Conservation (phyloP, 371 early-diverging fungal genomes). For the Apophysomyces ossiformis region DNA sequence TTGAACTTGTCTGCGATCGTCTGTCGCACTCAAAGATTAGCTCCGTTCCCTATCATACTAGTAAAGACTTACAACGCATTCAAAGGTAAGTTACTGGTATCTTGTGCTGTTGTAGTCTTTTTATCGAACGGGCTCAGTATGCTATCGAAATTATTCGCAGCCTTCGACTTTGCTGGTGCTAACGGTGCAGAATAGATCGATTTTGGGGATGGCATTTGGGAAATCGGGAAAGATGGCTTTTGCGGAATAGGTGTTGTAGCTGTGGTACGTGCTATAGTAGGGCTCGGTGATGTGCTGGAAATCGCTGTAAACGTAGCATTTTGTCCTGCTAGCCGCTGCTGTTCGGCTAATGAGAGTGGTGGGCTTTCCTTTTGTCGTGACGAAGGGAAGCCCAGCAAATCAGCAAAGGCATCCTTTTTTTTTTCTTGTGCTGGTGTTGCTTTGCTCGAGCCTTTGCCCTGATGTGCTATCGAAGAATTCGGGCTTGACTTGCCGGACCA, state of each 20-base stretch:
- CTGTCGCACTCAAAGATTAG: conserved; percentile 13
- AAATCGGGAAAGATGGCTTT: not conserved
- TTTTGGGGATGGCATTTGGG: not conserved
- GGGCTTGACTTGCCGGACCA: too few relatives aligned
- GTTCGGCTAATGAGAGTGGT: too few relatives aligned
- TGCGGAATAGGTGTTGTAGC: not conserved
- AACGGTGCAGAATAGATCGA: not conserved
- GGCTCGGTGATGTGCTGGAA: not conserved
- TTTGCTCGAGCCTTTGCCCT: too few relatives aligned
- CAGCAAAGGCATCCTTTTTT: too few relatives aligned
- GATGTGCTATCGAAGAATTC: too few relatives aligned
- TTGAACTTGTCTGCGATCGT: conserved; percentile 25
- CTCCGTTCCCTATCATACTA: not conserved
- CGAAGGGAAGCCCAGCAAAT: too few relatives aligned
- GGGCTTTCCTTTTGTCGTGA: too few relatives aligned
- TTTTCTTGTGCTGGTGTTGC: too few relatives aligned
- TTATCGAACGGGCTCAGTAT: conserved; percentile 42
- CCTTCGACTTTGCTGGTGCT: not conserved
- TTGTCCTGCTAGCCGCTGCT: too few relatives aligned
- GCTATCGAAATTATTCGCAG: conserved; percentile 29
- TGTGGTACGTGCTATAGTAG: not conserved
- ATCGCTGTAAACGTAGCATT: too few relatives aligned
- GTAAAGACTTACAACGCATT: conserved; percentile 52
- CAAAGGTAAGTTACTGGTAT: conserved; percentile 33
- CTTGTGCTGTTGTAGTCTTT: conserved; percentile 15